Percentiles rank a stretch among this genome's conserved stretches.
phyloP scores from a whole-genome alignment of 805 yeast genomes.

The Candida sonorensis region DNA sequence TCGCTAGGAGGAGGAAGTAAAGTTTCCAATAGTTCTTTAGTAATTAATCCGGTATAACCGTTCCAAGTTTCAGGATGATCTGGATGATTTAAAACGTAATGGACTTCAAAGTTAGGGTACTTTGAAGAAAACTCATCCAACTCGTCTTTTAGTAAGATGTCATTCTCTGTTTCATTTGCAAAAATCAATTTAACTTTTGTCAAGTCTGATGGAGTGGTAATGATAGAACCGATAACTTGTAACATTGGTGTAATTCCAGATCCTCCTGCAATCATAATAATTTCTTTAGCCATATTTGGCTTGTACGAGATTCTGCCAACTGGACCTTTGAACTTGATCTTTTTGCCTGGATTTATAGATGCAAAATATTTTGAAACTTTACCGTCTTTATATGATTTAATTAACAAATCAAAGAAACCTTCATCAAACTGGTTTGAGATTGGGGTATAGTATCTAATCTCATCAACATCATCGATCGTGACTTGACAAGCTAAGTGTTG shows the following conservation, averaged over 20 bases:
- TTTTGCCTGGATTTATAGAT: constrained; percentile 52
- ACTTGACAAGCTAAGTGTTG: constrained; percentile 61
- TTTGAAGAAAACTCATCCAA: constrained; percentile 59
- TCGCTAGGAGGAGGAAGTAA: constrained; percentile 44
- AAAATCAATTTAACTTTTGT: constrained; percentile 58
- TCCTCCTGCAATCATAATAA: constrained; percentile 77
- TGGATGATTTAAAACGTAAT: constrained; percentile 51
- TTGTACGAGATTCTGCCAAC: constrained; percentile 63
- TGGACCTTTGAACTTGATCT: constrained; percentile 71
- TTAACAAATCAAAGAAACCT: constrained; percentile 71
- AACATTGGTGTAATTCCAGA: constrained; percentile 87
- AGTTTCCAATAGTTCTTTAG: constrained; percentile 48
- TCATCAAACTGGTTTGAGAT: constrained; percentile 62
- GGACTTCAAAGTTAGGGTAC: constrained; percentile 56
- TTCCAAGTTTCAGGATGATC: constrained; percentile 39
- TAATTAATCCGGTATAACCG: constrained; percentile 54
- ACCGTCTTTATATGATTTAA: constrained; percentile 71
- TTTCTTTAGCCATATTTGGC: constrained; percentile 51
- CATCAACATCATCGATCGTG: constrained; percentile 42
- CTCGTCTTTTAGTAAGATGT: constrained; percentile 65
- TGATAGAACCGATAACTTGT: constrained; percentile 66
- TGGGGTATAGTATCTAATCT: constrained; percentile 67
- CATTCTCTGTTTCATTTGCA: constrained; percentile 73
- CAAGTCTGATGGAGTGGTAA: constrained; percentile 60
- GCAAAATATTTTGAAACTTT: constrained; percentile 65